These are phyloP conservation scores for Zymoseptoria pseudotritici DNA, from an alignment of 2,329 filamentous ascomycete species.

Conservation along the genomic window DNA sequence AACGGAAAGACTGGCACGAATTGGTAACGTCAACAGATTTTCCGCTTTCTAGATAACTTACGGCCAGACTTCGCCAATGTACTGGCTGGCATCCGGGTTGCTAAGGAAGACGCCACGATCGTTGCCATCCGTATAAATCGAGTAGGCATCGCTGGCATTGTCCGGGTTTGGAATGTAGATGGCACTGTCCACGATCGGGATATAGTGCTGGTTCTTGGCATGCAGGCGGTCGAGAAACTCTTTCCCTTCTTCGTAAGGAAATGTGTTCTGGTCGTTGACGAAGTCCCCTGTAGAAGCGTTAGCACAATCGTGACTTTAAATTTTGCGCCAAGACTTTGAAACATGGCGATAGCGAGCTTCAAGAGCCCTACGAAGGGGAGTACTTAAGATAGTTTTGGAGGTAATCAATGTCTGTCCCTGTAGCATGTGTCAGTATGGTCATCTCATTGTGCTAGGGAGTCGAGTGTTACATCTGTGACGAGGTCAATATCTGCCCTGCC, in stretches of 20 bases:
- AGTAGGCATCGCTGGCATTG: constrained; percentile 59
- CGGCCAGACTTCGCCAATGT: constrained; percentile 47
- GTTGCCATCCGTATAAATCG: constrained; percentile 28
- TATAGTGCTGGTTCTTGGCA: constrained; percentile 48
- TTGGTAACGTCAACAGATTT: too few relatives aligned
- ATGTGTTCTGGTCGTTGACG: constrained; percentile 48
- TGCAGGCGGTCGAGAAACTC: constrained; percentile 49
- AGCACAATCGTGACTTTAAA: not conserved
- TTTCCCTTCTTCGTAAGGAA: constrained; percentile 42
- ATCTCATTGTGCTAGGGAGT: too few relatives aligned
- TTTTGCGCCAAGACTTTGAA: not conserved
- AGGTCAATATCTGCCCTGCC: too few relatives aligned
- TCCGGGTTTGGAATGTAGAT: constrained; percentile 66
- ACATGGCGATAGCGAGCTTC: not conserved
- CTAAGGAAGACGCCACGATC: constrained; percentile 29
- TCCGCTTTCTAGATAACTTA: too few relatives aligned
- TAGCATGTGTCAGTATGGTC: constrained; percentile 26
- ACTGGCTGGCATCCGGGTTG: constrained; percentile 30
- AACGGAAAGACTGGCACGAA: too few relatives aligned
- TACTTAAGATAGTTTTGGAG: constrained; percentile 50
- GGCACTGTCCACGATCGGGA: constrained; percentile 55
- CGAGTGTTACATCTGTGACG: too few relatives aligned
- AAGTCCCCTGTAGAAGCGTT: constrained; percentile 38
- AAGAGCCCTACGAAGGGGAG: too few relatives aligned
- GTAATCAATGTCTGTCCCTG: constrained; percentile 38